Base-by-base conservation (phyloP, 1,284 basidiomycete species). In the Leccinum fuscescens region DNA sequence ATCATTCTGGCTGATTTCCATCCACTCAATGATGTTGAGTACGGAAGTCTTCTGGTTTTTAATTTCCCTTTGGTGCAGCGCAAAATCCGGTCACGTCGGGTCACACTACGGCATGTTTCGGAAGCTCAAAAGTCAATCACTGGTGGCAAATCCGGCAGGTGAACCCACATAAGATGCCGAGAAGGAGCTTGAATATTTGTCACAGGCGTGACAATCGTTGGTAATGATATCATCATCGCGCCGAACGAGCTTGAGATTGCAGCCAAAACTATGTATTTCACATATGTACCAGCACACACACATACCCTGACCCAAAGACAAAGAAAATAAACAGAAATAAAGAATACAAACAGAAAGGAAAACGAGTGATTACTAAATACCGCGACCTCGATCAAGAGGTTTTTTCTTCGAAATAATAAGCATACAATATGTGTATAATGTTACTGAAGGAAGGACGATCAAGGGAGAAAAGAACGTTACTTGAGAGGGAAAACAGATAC, bases 401-500 rank as follows among this genome's bases (percentile, higher is more conserved):
- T 48, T 22, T 48, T 14, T 48, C 46, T 48, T 14, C n/a, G 31
- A 1, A 53, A 50, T 50, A 24, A 24, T 24, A 27, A 50, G 22
- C 22, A 24, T 24, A 27, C 22, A 50, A 49, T 50, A 50, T 24
- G 9, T 8, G 11, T 63, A 67, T 24, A 6, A 29, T 55, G 52
- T 20, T 33, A 53, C 52, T 15, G 51, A 33, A 20, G 22, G 12
- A 33, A n/a, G 14, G 15, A 14, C 2, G 51, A 53, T 53, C 15
- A 46, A 22, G 20, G 46, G 46, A 48, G 20, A 12, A 0, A 48
- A 0, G 15, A 14, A 14, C 20, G 6, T 22, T 20, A 48, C 46
- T 48, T 8, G 46, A 22, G 46, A 6, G 44, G 44, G 44, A 48
- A 48, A 22, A 22, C 62, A 60, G 42, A 64, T 64, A 64, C 59